phyloP scores from a whole-genome alignment of 202 grass and related monocot species.

The Schoenoplectus tabernaemontani region DNA sequence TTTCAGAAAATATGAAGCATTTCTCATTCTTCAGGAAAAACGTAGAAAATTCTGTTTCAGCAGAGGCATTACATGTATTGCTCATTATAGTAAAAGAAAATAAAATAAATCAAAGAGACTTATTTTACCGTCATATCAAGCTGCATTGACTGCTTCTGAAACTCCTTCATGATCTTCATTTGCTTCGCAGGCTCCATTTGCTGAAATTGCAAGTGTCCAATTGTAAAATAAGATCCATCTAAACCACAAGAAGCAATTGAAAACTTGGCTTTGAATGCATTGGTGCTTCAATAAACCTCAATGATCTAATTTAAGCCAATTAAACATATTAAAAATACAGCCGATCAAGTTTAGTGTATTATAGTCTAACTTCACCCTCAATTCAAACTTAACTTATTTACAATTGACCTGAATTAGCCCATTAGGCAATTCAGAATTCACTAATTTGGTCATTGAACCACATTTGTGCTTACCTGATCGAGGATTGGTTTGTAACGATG shows the following conservation, averaged over 20 bases:
- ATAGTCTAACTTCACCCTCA: not conserved
- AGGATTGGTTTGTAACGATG: not conserved
- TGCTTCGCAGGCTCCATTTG: conserved; percentile 97
- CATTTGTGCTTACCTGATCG: not conserved
- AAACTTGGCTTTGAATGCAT: not conserved
- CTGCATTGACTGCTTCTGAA: conserved; percentile 94
- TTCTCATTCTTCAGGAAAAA: not conserved
- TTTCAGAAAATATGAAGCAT: not conserved
- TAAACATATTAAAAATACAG: not conserved
- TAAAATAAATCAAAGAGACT: not conserved
- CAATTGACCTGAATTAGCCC: not conserved
- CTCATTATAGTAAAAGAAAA: not conserved
- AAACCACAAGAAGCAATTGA: not conserved
- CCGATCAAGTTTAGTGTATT: not conserved
- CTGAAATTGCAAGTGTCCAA: conserved; percentile 37
- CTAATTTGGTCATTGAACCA: not conserved
- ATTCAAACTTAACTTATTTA: not conserved
- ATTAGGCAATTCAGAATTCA: not conserved
- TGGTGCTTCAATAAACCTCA: not conserved
- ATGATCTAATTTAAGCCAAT: not conserved
- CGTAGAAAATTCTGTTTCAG: not conserved
- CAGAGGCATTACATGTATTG: not conserved
- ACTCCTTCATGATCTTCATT: conserved; percentile 89
- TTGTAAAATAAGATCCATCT: not conserved
- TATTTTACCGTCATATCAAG: conserved; percentile 94